Percentiles rank a stretch among this genome's conserved stretches.
Evolutionary conservation across 805 yeast genomes (phyloP).

Genomic region (Kockiozyma suomiensis): DNA sequence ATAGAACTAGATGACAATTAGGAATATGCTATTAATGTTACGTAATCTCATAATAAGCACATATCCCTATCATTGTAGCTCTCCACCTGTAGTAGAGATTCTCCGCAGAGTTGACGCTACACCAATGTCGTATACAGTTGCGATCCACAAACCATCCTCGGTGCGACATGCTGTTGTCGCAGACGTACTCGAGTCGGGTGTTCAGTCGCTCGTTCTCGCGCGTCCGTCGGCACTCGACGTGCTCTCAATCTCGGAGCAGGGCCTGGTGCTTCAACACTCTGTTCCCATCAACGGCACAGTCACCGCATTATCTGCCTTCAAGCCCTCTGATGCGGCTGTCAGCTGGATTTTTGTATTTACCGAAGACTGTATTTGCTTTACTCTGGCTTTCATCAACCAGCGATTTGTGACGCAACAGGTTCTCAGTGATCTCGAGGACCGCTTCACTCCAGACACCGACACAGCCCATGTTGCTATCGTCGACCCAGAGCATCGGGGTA

Average conservation of each 20-base stretch:
- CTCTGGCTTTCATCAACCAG: conserved; percentile 15
- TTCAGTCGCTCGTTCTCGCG: conserved; percentile 26
- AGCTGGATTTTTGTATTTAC: conserved; percentile 31
- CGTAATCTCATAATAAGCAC: too few relatives aligned
- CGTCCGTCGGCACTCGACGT: conserved; percentile 29
- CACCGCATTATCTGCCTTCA: conserved; percentile 17
- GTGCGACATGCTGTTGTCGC: conserved; percentile 33
- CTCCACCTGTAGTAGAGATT: neutral
- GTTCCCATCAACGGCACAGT: conserved; percentile 26
- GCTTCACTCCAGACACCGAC: conserved; percentile 25
- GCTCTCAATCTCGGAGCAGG: conserved; percentile 16
- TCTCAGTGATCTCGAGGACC: conserved; percentile 26
- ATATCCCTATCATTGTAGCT: neutral
- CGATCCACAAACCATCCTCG: conserved; percentile 33
- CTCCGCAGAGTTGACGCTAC: too few relatives aligned
- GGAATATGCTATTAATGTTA: too few relatives aligned
- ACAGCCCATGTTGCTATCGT: conserved; percentile 22
- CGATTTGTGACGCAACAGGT: conserved; percentile 21
- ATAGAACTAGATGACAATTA: too few relatives aligned
- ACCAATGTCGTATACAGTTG: conserved; percentile 33
- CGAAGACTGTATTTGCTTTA: conserved; percentile 24
- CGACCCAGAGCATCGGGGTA: conserved; percentile 29
- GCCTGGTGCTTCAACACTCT: conserved; percentile 21
- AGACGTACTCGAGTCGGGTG: conserved; percentile 19
- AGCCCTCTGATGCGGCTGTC: conserved; percentile 18